Evolutionary conservation across 2,329 filamentous ascomycete genomes (phyloP), one percentile per base, ranked within the genome.

Genomic region (Apiospora marii): DNA sequence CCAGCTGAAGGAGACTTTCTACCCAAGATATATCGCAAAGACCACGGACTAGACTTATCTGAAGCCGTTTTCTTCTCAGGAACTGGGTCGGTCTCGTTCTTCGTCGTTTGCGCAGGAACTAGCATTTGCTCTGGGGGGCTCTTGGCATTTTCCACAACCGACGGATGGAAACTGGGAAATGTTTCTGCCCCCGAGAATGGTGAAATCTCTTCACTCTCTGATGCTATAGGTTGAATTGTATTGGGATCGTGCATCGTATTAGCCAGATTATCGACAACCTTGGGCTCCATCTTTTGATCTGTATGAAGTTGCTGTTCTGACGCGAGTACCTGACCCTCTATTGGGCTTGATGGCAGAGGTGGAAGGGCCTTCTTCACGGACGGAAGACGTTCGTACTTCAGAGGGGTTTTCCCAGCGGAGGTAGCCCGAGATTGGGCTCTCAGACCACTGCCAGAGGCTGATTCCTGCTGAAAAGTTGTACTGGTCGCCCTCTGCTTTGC

Each of bases 91-190:
- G 34, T 41, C 4, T 41, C 7, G 3, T 41, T 64, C 34, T 41
- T 64, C 22, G 58, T 41, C 10, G 34, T 14, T 1, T 41, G 19
- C 19, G 2, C 10, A n/a, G 10, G 22, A 14, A 5, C 10, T 41
- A 30, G 58, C 12, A n/a, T 1, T 22, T 49, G 69, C 37, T 72
- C 53, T 10, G 67, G 71, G 46, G 69, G 41, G 7, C 46, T 70
- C 10, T 30, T 44, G 22, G 44, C 14, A 34, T 61, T 34, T 19
- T 61, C 72, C 8, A 71, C 41, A 24, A 64, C 64, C 10, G 72
- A 71, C 34, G 34, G 49, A 67, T 73, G 69, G 30, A 71, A 73
- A 34, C 69, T 71, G 48, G 70, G 70, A 69, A 64, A 71, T 30
- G n/a, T 71, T 19, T 44, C 64, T 19, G 43, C 7, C 10, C 24